These are phyloP conservation scores for Chenopodium suecicum DNA, from an alignment of 148 eudicot species.

Conservation along the genomic window DNA sequence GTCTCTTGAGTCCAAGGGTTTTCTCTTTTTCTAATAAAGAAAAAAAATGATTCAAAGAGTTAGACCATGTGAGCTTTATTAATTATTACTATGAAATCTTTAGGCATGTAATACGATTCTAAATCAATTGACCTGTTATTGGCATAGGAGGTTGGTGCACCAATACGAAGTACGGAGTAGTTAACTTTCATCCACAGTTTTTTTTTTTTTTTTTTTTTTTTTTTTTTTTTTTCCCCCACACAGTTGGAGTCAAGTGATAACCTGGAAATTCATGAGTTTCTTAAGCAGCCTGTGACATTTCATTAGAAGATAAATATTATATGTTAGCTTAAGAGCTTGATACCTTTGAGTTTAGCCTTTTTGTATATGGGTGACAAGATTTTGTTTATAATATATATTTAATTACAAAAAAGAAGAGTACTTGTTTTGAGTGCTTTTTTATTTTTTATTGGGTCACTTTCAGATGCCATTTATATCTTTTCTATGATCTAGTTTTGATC, in stretches of 20 bases:
- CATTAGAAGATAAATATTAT: not conserved
- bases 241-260: not conserved
- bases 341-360: not conserved
- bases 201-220: no score
- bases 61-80: not conserved
- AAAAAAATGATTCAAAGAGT: not conserved
- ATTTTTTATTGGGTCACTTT: not conserved
- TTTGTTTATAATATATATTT: not conserved
- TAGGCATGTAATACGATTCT: not conserved
- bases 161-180: not conserved
- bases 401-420: not conserved
- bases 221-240: no score
- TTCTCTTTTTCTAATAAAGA: not conserved
- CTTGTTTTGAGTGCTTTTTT: no score
- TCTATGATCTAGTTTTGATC: not conserved
- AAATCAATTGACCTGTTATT: not conserved
- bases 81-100: not conserved
- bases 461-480: not conserved
- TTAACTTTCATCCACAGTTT: not conserved
- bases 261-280: not conserved
- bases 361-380: not conserved
- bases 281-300: not conserved
- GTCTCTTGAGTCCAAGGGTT: not conserved
- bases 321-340: not conserved
- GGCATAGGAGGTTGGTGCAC: not conserved